A percentile compares a stretch with the other conserved stretches of the same genome.
These are phyloP conservation scores for Solanum chaucha DNA, from an alignment of 257 asterid genomes.

Conservation along the genomic window DNA sequence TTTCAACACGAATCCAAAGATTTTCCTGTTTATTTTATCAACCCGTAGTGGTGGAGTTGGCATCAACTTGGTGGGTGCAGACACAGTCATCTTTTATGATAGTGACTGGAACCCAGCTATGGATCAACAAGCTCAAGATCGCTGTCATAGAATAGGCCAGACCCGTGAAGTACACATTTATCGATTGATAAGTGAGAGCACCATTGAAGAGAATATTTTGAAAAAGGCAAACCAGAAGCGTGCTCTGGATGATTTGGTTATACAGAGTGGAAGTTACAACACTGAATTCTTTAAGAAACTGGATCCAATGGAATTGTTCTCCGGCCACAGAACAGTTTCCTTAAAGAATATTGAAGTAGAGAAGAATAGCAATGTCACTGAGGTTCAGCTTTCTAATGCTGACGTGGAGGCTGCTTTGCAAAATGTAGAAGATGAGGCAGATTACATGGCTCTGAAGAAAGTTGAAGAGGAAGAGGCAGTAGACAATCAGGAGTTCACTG, in stretches of 20 bases:
- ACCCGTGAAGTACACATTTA: conserved; percentile 97
- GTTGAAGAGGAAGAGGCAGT: conserved; percentile 99
- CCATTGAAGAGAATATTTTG: conserved; percentile 93
- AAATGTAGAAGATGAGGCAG: conserved; percentile 99
- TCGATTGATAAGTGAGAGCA: conserved; percentile 93
- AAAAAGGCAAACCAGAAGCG: conserved; percentile 98
- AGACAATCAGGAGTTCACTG: conserved; percentile 96
- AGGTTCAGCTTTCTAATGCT: conserved; percentile 51
- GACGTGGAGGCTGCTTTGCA: conserved; percentile 97
- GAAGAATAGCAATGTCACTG: conserved; percentile 36
- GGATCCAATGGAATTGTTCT: conserved; percentile 88
- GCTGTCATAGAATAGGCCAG: conserved; percentile 99
- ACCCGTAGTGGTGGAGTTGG: conserved; percentile 99
- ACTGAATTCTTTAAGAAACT: conserved; percentile 90
- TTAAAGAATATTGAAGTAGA: conserved; percentile 26
- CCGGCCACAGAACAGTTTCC: conserved; percentile 48
- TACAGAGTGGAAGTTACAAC: conserved; percentile 94
- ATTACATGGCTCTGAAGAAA: conserved; percentile 95
- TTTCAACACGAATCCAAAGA: conserved; percentile 84
- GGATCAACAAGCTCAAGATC: conserved; percentile 99
- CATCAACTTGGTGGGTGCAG: conserved; percentile 96
- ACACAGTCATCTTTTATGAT: conserved; percentile 92
- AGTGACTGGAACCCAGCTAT: conserved; percentile 99
- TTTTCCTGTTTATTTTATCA: conserved; percentile 87
- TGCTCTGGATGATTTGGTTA: conserved; percentile 86